Evolutionary conservation across 1,284 basidiomycete genomes (phyloP).

Genomic region (Boletus semigastroideus): DNA sequence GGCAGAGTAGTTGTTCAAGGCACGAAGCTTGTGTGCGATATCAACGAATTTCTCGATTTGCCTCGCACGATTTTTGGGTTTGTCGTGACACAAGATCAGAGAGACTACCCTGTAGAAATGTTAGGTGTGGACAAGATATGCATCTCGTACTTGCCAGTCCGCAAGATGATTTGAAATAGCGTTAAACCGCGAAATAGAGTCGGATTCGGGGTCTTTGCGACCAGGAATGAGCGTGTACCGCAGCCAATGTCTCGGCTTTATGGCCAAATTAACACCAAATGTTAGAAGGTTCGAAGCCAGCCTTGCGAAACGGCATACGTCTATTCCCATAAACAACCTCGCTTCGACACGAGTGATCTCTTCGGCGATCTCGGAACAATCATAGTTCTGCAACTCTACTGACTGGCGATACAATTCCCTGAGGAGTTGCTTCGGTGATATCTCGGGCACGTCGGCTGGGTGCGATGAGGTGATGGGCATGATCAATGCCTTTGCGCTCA

Average conservation of each 20-base stretch:
- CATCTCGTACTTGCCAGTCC: constrained; percentile 54
- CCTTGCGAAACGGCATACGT: constrained; percentile 43
- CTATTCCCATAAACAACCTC: constrained; percentile 63
- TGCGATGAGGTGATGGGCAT: constrained; percentile 18
- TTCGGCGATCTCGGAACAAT: constrained; percentile 67
- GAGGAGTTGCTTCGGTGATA: constrained; percentile 52
- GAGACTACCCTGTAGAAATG: constrained; percentile 62
- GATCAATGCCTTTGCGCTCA: constrained; percentile 43
- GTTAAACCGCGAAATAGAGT: constrained; percentile 69
- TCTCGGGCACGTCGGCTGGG: constrained; percentile 24
- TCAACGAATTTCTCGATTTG: constrained; percentile 80
- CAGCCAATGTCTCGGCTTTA: constrained; percentile 78
- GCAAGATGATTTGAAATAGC: constrained; percentile 73
- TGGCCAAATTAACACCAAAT: constrained; percentile 1
- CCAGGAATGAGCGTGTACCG: constrained; percentile 67
- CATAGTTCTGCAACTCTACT: constrained; percentile 50
- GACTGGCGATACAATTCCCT: constrained; percentile 60
- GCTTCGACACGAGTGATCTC: constrained; percentile 73
- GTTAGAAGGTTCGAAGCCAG: constrained; percentile 6
- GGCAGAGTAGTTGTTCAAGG: constrained; percentile 77
- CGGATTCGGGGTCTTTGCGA: constrained; percentile 59
- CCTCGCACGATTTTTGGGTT: constrained; percentile 57
- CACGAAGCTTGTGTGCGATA: constrained; percentile 66
- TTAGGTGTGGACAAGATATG: constrained; percentile 4
- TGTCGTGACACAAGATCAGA: constrained; percentile 76